These are phyloP conservation scores for Mortierella sp. DNA, from an alignment of 371 early-diverging fungal species.

Conservation along the genomic window DNA sequence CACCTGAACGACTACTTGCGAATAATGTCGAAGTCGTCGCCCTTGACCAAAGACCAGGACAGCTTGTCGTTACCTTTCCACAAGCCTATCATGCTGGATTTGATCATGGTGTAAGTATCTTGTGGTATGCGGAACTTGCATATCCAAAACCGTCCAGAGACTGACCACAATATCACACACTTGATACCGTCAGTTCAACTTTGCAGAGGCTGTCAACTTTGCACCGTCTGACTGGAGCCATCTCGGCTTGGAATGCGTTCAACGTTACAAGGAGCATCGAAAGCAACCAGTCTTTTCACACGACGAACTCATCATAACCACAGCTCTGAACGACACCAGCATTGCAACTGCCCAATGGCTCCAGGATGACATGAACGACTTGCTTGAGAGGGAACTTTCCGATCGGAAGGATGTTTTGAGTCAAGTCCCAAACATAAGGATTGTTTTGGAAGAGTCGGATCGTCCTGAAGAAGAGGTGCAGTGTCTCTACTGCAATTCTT, in stretches of 20 bases:
- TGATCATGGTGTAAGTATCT: conserved; percentile 86
- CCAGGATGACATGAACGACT: conserved; percentile 63
- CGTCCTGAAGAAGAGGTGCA: conserved; percentile 70
- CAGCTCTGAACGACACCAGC: conserved; percentile 59
- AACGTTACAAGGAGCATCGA: conserved; percentile 80
- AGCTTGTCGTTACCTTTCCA: conserved; percentile 96
- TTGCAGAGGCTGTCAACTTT: conserved; percentile 97
- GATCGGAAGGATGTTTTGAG: conserved; percentile 61
- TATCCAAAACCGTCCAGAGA: too few relatives aligned
- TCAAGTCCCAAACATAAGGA: conserved; percentile 48
- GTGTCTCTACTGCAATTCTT: conserved; percentile 77
- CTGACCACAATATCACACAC: too few relatives aligned
- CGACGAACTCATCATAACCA: conserved; percentile 85
- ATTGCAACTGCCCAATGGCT: conserved; percentile 66
- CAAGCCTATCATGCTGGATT: conserved; percentile 96
- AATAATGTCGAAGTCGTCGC: conserved; percentile 80
- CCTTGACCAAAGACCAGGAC: conserved; percentile 92
- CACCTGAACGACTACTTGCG: conserved; percentile 78
- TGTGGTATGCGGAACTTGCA: not conserved
- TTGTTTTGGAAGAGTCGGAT: conserved; percentile 58
- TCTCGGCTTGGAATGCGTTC: conserved; percentile 79
- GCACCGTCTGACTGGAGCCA: conserved; percentile 92
- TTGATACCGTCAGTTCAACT: conserved; percentile 80
- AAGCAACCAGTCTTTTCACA: conserved; percentile 94
- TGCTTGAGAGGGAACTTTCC: conserved; percentile 68